These are phyloP conservation scores for Yamadazyma songkhlaensis DNA, from an alignment of 1,139 yeast genomes.

Conservation along the genomic window DNA sequence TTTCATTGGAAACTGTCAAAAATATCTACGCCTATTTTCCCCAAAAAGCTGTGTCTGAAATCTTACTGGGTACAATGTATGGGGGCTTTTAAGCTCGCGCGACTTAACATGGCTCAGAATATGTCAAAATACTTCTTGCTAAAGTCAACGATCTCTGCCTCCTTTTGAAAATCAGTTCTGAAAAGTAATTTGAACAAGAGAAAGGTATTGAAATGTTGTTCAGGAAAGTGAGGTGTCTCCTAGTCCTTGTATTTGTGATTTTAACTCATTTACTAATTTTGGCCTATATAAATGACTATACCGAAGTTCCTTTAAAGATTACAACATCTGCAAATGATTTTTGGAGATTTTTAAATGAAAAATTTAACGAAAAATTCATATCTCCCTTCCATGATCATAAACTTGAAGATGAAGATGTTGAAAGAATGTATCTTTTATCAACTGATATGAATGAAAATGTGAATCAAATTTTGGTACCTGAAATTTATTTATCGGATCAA, in stretches of 20 bases:
- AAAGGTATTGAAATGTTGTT: constrained; percentile 8
- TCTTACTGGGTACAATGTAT: not conserved
- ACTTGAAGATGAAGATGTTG: constrained; percentile 2
- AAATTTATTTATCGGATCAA: constrained; percentile 2
- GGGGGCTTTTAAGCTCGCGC: not conserved
- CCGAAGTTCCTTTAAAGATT: not conserved
- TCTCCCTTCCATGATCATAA: constrained; percentile 1
- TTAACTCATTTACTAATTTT: constrained; percentile 15
- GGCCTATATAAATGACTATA: constrained; percentile 4
- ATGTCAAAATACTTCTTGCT: not conserved
- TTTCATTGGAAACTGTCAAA: constrained; percentile 15
- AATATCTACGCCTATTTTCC: not conserved
- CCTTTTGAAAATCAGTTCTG: not conserved
- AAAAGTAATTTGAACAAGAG: too few species aligned
- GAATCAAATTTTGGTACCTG: constrained; percentile 5
- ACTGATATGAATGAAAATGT: constrained; percentile 2
- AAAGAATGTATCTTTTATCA: constrained; percentile 6
- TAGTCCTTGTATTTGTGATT: constrained; percentile 15
- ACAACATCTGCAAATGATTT: not conserved
- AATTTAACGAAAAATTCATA: constrained; percentile 4
- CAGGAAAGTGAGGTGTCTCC: constrained; percentile 19
- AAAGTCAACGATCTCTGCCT: not conserved
- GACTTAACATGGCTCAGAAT: constrained; percentile 2
- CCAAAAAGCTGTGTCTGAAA: not conserved
- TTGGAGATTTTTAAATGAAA: not conserved